Percentiles rank a stretch among this genome's conserved stretches.
Evolutionary conservation across 2,329 filamentous ascomycete genomes (phyloP).

Genomic region (Cucurbitaria berberidis): DNA sequence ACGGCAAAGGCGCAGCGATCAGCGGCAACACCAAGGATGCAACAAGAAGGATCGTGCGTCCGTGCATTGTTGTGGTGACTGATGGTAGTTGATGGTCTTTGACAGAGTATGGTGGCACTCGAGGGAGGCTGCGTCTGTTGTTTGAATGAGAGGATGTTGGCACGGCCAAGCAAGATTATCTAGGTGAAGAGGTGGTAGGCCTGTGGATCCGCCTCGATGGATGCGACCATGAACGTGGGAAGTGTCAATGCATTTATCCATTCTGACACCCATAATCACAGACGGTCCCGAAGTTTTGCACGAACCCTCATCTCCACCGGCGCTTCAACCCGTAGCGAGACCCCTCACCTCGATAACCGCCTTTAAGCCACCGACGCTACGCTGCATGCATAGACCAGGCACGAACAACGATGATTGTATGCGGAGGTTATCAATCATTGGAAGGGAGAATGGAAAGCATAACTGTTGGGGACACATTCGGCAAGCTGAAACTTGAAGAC

Average conservation of each 20-base stretch:
- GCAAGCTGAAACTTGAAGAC: conserved; percentile 29
- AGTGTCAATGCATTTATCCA: conserved; percentile 11
- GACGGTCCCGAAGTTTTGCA: conserved; percentile 3
- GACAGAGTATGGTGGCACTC: too few relatives aligned
- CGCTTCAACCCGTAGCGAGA: conserved; percentile 15
- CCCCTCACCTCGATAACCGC: conserved; percentile 9
- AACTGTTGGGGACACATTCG: conserved; percentile 18
- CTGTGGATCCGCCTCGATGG: too few relatives aligned
- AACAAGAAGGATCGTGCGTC: conserved; percentile 7
- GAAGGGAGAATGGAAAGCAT: conserved; percentile 19
- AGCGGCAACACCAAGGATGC: conserved; percentile 6
- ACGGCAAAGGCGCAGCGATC: conserved; percentile 8
- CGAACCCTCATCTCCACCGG: conserved; percentile 15
- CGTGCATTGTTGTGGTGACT: too few relatives aligned
- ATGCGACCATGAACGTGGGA: not conserved
- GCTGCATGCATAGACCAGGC: conserved; percentile 2
- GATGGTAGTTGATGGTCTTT: too few relatives aligned
- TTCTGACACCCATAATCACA: not conserved
- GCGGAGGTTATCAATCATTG: conserved; percentile 21
- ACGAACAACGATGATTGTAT: not conserved
- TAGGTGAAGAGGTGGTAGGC: too few relatives aligned
- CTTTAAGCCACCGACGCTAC: conserved; percentile 16
- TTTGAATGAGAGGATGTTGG: not conserved
- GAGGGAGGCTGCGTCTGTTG: too few relatives aligned
- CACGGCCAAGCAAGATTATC: too few relatives aligned